Evolutionary conservation across 495 filamentous ascomycete species (phyloP).

Genomic region (Penicillium dipodomyicola): DNA sequence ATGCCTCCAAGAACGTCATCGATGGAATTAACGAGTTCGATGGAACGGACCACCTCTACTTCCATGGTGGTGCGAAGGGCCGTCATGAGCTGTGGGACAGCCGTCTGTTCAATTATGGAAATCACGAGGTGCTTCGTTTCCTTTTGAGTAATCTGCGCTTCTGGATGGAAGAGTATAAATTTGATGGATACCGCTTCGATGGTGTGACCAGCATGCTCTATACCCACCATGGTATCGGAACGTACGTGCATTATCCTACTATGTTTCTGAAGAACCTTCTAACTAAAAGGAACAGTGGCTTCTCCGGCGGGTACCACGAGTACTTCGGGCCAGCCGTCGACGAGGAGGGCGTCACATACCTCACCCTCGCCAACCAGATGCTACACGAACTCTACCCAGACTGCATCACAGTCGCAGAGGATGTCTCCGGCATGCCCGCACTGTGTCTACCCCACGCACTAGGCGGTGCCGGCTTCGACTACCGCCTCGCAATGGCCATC

Average conservation of each 20-base stretch:
- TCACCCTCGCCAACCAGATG: conserved; percentile 97
- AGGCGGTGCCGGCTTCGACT: conserved; percentile 94
- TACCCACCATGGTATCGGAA: conserved; percentile 92
- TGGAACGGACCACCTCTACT: conserved; percentile 90
- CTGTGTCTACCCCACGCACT: conserved; percentile 81
- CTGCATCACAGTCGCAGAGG: conserved; percentile 88
- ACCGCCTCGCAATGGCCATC: conserved; percentile 95
- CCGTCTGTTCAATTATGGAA: conserved; percentile 93
- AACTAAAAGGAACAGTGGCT: conserved; percentile 59
- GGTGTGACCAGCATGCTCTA: conserved; percentile 99
- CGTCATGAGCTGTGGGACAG: conserved; percentile 94
- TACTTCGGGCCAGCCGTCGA: conserved; percentile 94
- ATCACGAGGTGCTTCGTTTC: conserved; percentile 91
- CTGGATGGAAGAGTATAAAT: conserved; percentile 98
- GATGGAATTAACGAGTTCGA: conserved; percentile 96
- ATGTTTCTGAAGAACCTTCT: not conserved
- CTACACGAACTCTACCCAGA: conserved; percentile 84
- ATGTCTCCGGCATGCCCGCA: conserved; percentile 97
- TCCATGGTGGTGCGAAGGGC: conserved; percentile 81
- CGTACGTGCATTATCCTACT: conserved; percentile 58
- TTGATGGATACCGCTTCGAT: conserved; percentile 97
- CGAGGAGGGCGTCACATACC: conserved; percentile 90
- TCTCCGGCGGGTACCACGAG: conserved; percentile 97
- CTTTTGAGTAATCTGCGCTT: conserved; percentile 92
- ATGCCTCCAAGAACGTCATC: conserved; percentile 93